Base-by-base conservation (phyloP, 2,329 filamentous ascomycete genomes). In the Trichoderma lentiforme region DNA sequence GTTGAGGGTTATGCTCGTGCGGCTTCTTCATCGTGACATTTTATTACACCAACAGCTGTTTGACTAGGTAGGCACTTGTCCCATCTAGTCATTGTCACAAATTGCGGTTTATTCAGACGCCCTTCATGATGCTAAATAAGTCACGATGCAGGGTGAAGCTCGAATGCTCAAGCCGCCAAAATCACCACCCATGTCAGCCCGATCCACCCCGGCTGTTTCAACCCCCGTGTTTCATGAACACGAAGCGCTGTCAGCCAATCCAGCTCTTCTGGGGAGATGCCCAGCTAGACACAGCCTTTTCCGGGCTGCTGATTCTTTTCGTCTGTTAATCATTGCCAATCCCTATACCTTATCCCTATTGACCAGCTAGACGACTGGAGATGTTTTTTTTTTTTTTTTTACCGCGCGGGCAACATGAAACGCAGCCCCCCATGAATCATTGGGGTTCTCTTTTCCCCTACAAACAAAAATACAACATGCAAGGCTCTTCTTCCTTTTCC, bases 381-480 rank as follows among this genome's bases (percentile, higher is more conserved):
- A 51, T 24, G 3, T 4, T 43, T 34, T 34, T 36, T 36, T 39
- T 61, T 4, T 43, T 34, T 34, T 36, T 36, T 39, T 61, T 51
- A 56, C 66, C 66, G 66, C 66, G 66, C 66, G 36, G 66, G 14
- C 66, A 21, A 34, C 24, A 32, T 51, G 36, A 69, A 69, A 69
- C 66, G 39, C 53, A 9, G 32, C 30, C 24, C 51, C 51, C 9
- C 24, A 58, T 15, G 64, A 9, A 28, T 26, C 8, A 6, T n/a
- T 9, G 21, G 21, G 21, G 21, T 58, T 61, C 43, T 34, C 32
- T 26, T 32, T 67, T 14, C 32, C 32, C 21, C n/a, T 66, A 24
- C 28, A 60, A 30, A 34, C 57, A 32, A 60, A 32, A 60, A 21
- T 21, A 21, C 21, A n/a, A 6, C 8, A 15, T 6, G 9, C 18